These are phyloP conservation scores for Zygosaccharomyces sapae DNA, from an alignment of 1,139 yeast species.

Conservation along the genomic window DNA sequence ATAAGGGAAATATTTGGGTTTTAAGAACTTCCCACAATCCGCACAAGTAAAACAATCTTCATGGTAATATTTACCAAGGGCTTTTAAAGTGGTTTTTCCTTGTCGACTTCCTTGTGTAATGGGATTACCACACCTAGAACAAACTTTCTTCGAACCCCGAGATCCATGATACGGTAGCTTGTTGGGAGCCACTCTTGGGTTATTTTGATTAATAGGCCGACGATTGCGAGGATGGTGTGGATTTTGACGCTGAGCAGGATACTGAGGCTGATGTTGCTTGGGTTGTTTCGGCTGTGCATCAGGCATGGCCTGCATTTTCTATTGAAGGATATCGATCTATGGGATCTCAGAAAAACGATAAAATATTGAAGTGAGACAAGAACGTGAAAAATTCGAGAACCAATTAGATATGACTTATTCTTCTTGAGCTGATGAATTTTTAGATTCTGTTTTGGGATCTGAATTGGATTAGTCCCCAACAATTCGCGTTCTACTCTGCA, in stretches of 20 bases:
- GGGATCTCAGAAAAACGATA: background rate
- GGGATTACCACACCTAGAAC: slow-evolving; percentile 60
- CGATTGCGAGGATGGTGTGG: background rate
- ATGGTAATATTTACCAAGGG: slow-evolving; percentile 74
- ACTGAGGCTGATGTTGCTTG: background rate
- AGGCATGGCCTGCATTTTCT: slow-evolving; percentile 6
- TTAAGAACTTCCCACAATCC: slow-evolving; percentile 75
- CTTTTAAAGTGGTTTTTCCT: slow-evolving; percentile 53
- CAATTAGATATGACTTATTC: background rate
- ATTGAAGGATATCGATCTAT: background rate
- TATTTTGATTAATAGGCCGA: background rate
- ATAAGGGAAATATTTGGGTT: slow-evolving; percentile 45
- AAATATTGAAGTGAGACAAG: background rate
- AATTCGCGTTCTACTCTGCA: slow-evolving; percentile 2
- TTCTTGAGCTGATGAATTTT: background rate
- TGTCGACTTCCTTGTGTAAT: slow-evolving; percentile 64
- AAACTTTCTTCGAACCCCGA: slow-evolving; percentile 35
- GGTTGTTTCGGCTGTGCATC: slow-evolving; percentile 5
- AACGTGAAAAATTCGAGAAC: background rate
- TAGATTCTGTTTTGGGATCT: background rate
- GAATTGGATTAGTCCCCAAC: slow-evolving; percentile 1
- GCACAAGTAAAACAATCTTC: slow-evolving; percentile 82
- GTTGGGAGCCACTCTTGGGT: background rate
- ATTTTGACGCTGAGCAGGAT: background rate
- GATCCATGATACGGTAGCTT: slow-evolving; percentile 5